phyloP scores from a whole-genome alignment of 75 land plant species.

The Sequoiadendron giganteum region DNA sequence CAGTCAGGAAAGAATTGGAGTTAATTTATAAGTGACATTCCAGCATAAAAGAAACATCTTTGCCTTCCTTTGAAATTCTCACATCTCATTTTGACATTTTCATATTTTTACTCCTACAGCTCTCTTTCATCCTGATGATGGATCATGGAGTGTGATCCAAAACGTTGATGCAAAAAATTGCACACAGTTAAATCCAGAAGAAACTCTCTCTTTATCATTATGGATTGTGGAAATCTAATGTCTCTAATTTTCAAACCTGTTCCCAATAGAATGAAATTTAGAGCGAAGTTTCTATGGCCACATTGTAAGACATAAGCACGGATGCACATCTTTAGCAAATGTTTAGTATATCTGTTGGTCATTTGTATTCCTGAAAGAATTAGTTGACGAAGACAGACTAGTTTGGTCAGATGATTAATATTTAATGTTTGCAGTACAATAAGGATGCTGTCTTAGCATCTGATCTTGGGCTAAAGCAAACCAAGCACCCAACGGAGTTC shows the following conservation, averaged over 20 bases:
- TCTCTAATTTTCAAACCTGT: background rate
- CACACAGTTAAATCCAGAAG: no score
- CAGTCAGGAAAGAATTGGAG: background rate
- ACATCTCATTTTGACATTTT: background rate
- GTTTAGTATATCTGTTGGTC: background rate
- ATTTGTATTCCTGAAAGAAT: background rate
- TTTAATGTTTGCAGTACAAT: conserved; percentile 36
- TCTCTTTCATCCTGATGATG: no score
- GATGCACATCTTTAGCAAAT: background rate
- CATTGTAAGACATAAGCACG: background rate
- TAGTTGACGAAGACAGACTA: background rate
- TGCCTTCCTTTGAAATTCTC: background rate
- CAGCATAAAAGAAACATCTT: background rate
- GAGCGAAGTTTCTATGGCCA: background rate
- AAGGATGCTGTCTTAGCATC: conserved; percentile 61
- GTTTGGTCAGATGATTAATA: background rate
- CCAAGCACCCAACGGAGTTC: conserved; percentile 74
- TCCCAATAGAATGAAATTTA: background rate
- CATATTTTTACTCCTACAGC: no score
- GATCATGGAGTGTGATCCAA: no score
- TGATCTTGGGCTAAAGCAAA: conserved; percentile 54
- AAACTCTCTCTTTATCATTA: no score
- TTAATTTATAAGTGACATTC: background rate
- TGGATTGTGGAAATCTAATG: no score
- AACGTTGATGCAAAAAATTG: no score